Conservation (phyloP, 768 basidiomycete genomes). For the Boletus rubropictus region DNA sequence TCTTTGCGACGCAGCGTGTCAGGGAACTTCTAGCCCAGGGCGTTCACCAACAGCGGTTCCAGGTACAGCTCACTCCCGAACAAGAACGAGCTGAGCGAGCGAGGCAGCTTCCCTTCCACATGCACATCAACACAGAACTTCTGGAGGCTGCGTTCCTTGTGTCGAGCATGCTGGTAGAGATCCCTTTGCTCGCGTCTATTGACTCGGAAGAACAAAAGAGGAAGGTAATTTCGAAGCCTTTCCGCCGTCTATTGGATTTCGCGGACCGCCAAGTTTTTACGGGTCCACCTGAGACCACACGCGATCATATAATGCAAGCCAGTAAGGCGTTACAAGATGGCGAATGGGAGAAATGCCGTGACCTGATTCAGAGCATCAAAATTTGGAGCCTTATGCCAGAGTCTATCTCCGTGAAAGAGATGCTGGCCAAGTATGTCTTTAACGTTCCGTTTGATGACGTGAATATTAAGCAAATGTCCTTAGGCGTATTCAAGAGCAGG, state of each 20-base stretch:
- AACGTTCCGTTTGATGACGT: background rate
- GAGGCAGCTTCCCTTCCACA: slow-evolving; percentile 95
- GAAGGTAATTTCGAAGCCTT: slow-evolving; percentile 93
- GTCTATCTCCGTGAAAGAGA: slow-evolving; percentile 80
- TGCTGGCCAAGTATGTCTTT: slow-evolving; percentile 76
- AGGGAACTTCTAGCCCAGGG: slow-evolving; percentile 97
- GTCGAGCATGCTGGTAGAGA: slow-evolving; percentile 97
- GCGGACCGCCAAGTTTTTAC: slow-evolving; percentile 97
- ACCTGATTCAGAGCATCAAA: slow-evolving; percentile 92
- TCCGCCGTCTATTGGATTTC: slow-evolving; percentile 91
- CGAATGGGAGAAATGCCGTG: slow-evolving; percentile 94
- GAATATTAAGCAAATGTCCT: slow-evolving; percentile 3
- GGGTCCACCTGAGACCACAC: slow-evolving; percentile 95
- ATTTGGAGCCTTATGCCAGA: slow-evolving; percentile 98
- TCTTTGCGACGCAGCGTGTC: slow-evolving; percentile 93
- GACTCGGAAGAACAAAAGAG: slow-evolving; percentile 92
- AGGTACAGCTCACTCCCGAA: slow-evolving; percentile 74
- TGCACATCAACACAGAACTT: slow-evolving; percentile 98
- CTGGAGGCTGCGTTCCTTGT: slow-evolving; percentile 97
- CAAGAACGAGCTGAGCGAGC: slow-evolving; percentile 97
- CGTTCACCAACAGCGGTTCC: slow-evolving; percentile 88
- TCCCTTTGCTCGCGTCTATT: slow-evolving; percentile 89
- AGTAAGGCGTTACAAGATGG: slow-evolving; percentile 94
- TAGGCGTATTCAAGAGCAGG: slow-evolving; percentile 97
- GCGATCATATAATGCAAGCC: slow-evolving; percentile 99